Conservation (phyloP, 1,139 yeast species). For the Geotrichum candidum region DNA sequence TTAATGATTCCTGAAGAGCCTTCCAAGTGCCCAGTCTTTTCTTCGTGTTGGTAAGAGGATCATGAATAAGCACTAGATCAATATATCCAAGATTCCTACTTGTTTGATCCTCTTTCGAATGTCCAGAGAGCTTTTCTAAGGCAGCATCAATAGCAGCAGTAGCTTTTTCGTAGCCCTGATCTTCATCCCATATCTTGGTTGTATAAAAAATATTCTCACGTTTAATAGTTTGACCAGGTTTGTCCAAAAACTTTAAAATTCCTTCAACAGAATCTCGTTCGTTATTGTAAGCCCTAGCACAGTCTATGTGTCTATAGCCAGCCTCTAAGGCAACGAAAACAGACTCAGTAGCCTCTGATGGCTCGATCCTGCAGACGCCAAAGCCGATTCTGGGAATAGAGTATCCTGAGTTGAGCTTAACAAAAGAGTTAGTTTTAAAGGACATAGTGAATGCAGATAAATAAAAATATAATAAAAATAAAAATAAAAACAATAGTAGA, state of each 20-base stretch:
- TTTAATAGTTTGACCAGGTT: no score
- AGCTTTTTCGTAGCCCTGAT: slow-evolving; percentile 54
- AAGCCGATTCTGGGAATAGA: slow-evolving; percentile 53
- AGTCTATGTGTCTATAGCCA: slow-evolving; percentile 69
- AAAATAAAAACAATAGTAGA: no score
- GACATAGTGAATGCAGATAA: background rate
- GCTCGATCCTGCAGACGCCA: slow-evolving; percentile 50
- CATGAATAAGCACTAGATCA: slow-evolving; percentile 40
- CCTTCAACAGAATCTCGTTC: slow-evolving; percentile 36
- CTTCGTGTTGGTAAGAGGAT: slow-evolving; percentile 39
- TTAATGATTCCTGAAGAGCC: no score
- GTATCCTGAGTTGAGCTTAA: slow-evolving; percentile 2
- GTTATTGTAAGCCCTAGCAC: slow-evolving; percentile 54
- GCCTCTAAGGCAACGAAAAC: slow-evolving; percentile 49
- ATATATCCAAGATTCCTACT: slow-evolving; percentile 39
- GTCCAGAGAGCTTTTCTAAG: no score
- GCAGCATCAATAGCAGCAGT: no score
- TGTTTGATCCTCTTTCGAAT: no score
- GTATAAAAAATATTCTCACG: slow-evolving; percentile 33
- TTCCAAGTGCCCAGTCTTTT: no score
- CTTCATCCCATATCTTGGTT: slow-evolving; percentile 57
- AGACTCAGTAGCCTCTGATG: slow-evolving; percentile 37
- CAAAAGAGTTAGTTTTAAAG: background rate
- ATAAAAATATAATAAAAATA: no score
- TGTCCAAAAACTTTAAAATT: no score